phyloP scores from a whole-genome alignment of 1,284 basidiomycete species.

The Trametes polyzona region DNA sequence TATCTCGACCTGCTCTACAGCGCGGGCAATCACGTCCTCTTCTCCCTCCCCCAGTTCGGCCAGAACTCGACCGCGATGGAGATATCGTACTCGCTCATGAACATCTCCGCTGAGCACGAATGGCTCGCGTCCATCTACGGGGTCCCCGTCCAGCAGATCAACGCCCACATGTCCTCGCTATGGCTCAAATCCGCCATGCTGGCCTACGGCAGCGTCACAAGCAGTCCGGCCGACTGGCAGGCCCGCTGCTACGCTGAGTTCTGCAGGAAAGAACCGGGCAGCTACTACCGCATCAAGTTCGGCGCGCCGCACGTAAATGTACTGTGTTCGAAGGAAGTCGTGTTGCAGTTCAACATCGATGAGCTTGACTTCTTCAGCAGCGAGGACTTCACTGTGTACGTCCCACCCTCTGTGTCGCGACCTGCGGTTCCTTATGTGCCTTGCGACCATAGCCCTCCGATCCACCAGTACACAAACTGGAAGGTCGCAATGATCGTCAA shows the following conservation, averaged over 20 bases:
- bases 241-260: constrained; percentile 34
- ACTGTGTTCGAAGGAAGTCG: constrained; percentile 38
- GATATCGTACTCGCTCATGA: constrained; percentile 30
- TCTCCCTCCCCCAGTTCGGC: constrained; percentile 37
- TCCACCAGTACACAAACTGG: constrained; percentile 30
- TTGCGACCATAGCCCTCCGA: constrained; percentile 7
- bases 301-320: constrained; percentile 35
- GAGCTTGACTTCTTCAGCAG: constrained; percentile 33
- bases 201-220: constrained; percentile 17
- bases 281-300: constrained; percentile 34
- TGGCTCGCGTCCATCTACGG: constrained; percentile 26
- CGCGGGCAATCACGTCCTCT: constrained; percentile 37
- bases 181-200: constrained; percentile 39
- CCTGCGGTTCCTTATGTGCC: neutral
- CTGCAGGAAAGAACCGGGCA: constrained; percentile 18
- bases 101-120: constrained; percentile 20
- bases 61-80: constrained; percentile 23
- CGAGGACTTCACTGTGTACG: constrained; percentile 31
- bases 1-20: constrained; percentile 32
- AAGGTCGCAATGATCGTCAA: constrained; percentile 37
- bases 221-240: constrained; percentile 17
- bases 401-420: neutral
- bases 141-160: constrained; percentile 35
- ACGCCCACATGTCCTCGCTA: constrained; percentile 34
- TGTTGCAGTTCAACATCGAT: constrained; percentile 36